Evolutionary conservation across 305 asterid genomes (phyloP).

Genomic region (Solanum hybrid): DNA sequence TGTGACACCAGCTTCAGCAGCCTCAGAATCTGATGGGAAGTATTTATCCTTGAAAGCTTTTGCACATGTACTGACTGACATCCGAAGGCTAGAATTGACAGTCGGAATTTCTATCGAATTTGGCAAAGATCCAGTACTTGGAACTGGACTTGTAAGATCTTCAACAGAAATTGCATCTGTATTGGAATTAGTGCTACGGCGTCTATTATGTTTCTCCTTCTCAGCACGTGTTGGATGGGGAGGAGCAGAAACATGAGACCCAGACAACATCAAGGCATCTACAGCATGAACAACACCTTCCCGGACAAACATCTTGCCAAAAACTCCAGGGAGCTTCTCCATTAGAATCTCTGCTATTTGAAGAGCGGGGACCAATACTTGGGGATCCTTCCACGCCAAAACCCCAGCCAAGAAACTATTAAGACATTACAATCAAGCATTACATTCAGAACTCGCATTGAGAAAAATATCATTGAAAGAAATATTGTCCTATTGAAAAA

Average conservation of each 20-base stretch:
- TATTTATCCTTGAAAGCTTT: constrained; percentile 81
- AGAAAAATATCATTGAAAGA: background rate
- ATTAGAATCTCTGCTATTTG: constrained; percentile 92
- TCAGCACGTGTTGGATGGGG: constrained; percentile 45
- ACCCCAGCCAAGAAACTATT: constrained; percentile 92
- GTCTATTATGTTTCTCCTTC: constrained; percentile 71
- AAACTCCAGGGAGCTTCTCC: constrained; percentile 91
- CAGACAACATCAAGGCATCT: constrained; percentile 54
- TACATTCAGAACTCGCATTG: background rate
- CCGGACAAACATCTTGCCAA: constrained; percentile 85
- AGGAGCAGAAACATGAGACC: constrained; percentile 30
- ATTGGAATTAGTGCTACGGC: constrained; percentile 49
- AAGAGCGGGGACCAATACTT: constrained; percentile 89
- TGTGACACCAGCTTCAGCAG: constrained; percentile 57
- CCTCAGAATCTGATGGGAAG: constrained; percentile 67
- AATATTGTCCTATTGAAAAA: background rate
- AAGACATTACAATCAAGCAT: background rate
- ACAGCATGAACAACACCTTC: constrained; percentile 98
- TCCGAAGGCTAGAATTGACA: constrained; percentile 52
- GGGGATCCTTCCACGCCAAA: constrained; percentile 99
- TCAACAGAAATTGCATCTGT: constrained; percentile 47
- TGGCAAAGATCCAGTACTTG: constrained; percentile 41
- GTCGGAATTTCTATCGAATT: constrained; percentile 45
- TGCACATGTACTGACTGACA: constrained; percentile 72
- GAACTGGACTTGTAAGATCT: constrained; percentile 40